These are phyloP conservation scores for Ophiostoma quercus DNA, from an alignment of 2,329 filamentous ascomycete species.

Conservation along the genomic window DNA sequence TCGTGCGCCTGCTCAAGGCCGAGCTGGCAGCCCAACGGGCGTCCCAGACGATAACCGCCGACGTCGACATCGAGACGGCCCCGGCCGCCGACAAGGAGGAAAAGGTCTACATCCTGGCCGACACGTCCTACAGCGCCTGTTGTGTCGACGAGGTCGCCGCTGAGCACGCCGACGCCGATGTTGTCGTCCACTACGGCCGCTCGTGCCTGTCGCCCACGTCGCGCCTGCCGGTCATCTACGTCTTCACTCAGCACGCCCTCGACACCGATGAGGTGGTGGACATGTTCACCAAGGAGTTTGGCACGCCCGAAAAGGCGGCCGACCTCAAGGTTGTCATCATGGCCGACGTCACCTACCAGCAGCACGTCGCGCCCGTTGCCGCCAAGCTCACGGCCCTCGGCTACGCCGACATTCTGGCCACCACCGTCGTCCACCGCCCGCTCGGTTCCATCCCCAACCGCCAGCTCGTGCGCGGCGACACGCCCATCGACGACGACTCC, in stretches of 20 bases:
- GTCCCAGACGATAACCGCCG: background rate
- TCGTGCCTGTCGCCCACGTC: slow-evolving; percentile 88
- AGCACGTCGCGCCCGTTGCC: slow-evolving; percentile 61
- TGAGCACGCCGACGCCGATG: slow-evolving; percentile 84
- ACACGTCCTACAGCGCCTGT: slow-evolving; percentile 95
- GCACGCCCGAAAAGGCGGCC: slow-evolving; percentile 44
- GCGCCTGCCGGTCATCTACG: slow-evolving; percentile 78
- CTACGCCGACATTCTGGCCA: slow-evolving; percentile 65
- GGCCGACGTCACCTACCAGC: slow-evolving; percentile 82
- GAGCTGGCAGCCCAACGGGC: slow-evolving; percentile 32
- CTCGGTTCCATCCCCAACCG: slow-evolving; percentile 80
- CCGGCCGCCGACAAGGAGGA: slow-evolving; percentile 22
- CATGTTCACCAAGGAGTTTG: slow-evolving; percentile 65
- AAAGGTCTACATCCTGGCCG: slow-evolving; percentile 76
- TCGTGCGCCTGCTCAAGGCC: slow-evolving; percentile 58
- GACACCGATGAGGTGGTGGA: slow-evolving; percentile 52
- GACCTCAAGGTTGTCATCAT: slow-evolving; percentile 63
- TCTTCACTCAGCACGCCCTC: slow-evolving; percentile 73
- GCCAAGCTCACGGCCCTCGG: slow-evolving; percentile 53
- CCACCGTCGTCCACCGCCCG: slow-evolving; percentile 71
- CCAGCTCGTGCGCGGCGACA: slow-evolving; percentile 42
- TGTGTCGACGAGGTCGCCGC: slow-evolving; percentile 96
- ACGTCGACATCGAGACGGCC: background rate
- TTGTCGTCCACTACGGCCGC: slow-evolving; percentile 89
- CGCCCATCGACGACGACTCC: slow-evolving; percentile 33